Evolutionary conservation across 345 rosid genomes (phyloP), one percentile per base, ranked within the genome.

Genomic region (Eucalyptus marginata): DNA sequence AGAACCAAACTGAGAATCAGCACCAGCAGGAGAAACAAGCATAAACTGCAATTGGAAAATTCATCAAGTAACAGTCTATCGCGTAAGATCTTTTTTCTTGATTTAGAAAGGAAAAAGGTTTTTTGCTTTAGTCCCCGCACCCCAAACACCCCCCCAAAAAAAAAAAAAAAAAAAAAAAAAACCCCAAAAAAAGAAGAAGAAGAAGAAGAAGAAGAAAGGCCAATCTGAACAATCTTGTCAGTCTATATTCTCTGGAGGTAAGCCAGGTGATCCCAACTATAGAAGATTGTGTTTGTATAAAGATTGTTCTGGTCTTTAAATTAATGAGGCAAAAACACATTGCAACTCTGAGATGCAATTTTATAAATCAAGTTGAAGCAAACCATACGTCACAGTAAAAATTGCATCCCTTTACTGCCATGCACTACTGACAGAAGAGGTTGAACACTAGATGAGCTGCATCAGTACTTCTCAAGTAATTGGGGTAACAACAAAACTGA

Each of bases 91-190:
- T 18, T 71, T 36, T 36, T 71, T 71, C 24, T 36, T 18, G 2
- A 18, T 71, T 36, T 3, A 71, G 43, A 71, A 33, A 20, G 81
- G 46, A 71, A 10, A 33, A 36, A 33, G 81, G 25, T 17, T 33
- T 31, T 33, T 5, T 33, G 46, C 81, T 71, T 68, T 33, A 71
- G 44, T 33, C 66, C 66, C 66, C 0, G 4, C 66, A 59, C 31
- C 66, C n/a, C 16, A n/a, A 6, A 25, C 8, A 0, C 18, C 13
- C 68, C 68, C 33, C 2, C 31, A 15, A 1, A 2, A 24, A 25
- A 25, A 58, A 16, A 51, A 15, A 51, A 14, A 50, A 50, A 50
- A 58, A 22, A 8, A 20, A 51, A 20, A 52, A 3, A 54, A 54
- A 8, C n/a, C 25, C 22, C 1, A 24, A 10, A 4, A 14, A 49